Evolutionary conservation across 2,329 filamentous ascomycete genomes (phyloP).

Genomic region (Fusarium staphyleae): DNA sequence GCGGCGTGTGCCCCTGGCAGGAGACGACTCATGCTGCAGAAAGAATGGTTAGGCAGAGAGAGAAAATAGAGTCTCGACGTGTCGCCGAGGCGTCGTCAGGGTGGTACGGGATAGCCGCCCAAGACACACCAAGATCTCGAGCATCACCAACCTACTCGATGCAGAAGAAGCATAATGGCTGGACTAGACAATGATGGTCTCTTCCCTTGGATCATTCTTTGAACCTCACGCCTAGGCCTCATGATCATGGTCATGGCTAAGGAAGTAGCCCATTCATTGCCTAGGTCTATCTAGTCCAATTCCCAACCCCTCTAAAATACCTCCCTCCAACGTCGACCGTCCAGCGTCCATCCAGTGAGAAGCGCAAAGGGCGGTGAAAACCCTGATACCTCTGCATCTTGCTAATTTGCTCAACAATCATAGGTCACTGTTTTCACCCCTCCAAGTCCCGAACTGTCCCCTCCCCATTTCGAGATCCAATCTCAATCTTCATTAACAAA

Average conservation of each 20-base stretch:
- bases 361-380: constrained; percentile 41
- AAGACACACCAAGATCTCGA: neutral
- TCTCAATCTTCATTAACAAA: constrained; percentile 35
- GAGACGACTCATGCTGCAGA: constrained; percentile 16
- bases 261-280: neutral
- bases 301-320: constrained; percentile 10
- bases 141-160: neutral
- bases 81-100: neutral
- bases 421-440: constrained; percentile 31
- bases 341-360: constrained; percentile 27
- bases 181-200: neutral
- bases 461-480: constrained; percentile 32
- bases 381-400: constrained; percentile 28
- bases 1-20: constrained; percentile 33
- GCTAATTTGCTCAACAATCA: constrained; percentile 34
- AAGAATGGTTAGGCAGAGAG: constrained; percentile 5
- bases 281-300: neutral
- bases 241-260: neutral
- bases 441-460: constrained; percentile 13
- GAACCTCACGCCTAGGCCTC: too few species aligned
- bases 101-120: neutral
- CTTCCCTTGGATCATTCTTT: neutral
- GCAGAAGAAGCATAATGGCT: neutral
- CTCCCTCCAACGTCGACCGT: constrained; percentile 21
- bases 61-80: constrained; percentile 5